Conservation (phyloP, 2,329 filamentous ascomycete genomes). For the Drechslerella stenobrocha region DNA sequence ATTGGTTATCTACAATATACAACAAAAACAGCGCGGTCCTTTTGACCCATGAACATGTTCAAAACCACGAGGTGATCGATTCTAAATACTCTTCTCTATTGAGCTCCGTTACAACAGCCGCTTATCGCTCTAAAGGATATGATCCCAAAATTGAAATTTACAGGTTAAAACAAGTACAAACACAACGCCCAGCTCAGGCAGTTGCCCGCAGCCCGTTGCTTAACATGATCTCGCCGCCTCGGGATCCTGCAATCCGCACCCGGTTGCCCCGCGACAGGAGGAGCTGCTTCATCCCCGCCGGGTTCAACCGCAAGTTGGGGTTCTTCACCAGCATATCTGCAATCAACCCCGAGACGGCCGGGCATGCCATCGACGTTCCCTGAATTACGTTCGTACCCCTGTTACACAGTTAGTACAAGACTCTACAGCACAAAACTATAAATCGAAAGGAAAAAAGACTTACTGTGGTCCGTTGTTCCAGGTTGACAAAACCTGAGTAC, state of each 20-base stretch:
- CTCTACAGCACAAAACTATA: slow-evolving; percentile 5
- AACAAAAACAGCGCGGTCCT: too few species aligned
- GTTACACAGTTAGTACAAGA: neutral
- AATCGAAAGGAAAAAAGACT: slow-evolving; percentile 58
- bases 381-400: slow-evolving; percentile 59
- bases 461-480: slow-evolving; percentile 58
- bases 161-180: neutral
- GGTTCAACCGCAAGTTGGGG: slow-evolving; percentile 38
- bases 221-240: neutral
- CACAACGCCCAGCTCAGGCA: neutral
- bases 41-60: too few species aligned
- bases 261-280: slow-evolving; percentile 15
- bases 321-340: slow-evolving; percentile 49
- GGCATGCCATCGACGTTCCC: slow-evolving; percentile 69
- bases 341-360: slow-evolving; percentile 56
- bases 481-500: slow-evolving; percentile 60
- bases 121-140: too few species aligned
- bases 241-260: neutral
- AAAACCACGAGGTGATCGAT: too few species aligned
- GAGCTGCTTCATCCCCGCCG: slow-evolving; percentile 49
- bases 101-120: too few species aligned
- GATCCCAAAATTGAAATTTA: neutral
- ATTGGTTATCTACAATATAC: too few species aligned
- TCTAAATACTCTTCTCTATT: neutral
- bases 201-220: neutral